Evolutionary conservation across 345 rosid genomes (phyloP), one percentile per base, ranked within the genome.

Genomic region (Euclidium syriacum): DNA sequence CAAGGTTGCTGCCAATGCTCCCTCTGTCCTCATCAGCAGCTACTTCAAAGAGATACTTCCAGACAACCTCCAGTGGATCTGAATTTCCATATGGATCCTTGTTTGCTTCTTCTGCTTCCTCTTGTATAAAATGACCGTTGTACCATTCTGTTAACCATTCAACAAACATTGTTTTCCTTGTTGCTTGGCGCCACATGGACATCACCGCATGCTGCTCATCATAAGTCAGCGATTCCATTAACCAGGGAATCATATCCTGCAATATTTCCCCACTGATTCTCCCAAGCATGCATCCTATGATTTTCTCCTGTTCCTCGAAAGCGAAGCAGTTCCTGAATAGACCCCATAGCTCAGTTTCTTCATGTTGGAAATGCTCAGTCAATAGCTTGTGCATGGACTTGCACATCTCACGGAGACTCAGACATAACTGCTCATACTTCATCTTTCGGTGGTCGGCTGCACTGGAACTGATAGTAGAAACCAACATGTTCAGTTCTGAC

Each of bases 131-230:
- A 56, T 81, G 59, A n/a, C 83, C 85, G 30, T 80, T 85, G 82
- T 83, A 84, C 96, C 96, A 88, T 75, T 91, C 96, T 67, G 67
- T 68, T 64, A 91, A 59, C 96, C 98, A 91, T 57, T 88, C 88
- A 1, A 68, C 77, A 74, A 91, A 91, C 87, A 79, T 86, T 36
- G 96, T 91, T 62, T 80, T 77, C 74, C 80, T 91, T 4, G 96
- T 76, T 58, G 85, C 79, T 58, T 69, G 78, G 23, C 74, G 74
- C 96, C 83, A 85, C 41, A 81, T 68, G 30, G 83, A 80, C 92
- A 81, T 81, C 66, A 78, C 58, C 2, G 54, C 56, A 41, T 63
- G 74, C 50, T 81, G 88, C 62, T 91, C 98, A 67, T 79, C 79
- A 4, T 71, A 80, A 33, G 74, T 79, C 73, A 85, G 75, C 19